Conservation (phyloP, 2,329 filamentous ascomycete genomes). For the Scytalidium lignicola region DNA sequence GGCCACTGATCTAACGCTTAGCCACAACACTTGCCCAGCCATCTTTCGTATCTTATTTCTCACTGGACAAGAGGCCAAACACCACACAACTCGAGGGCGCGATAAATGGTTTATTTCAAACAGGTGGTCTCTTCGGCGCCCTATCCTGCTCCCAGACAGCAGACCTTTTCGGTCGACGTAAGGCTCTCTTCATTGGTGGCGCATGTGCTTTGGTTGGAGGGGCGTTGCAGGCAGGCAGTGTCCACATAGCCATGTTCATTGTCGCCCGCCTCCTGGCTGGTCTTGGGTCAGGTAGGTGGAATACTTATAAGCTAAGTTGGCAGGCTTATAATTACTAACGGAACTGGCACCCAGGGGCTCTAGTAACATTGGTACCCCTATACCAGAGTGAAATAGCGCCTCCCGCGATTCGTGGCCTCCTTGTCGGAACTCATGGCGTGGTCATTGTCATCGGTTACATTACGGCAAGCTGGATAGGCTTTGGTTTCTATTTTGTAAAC, state of each 20-base stretch:
- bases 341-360: conserved; percentile 56
- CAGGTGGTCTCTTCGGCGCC: conserved; percentile 38
- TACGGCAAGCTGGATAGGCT: conserved; percentile 12
- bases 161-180: conserved; percentile 58
- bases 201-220: conserved; percentile 8
- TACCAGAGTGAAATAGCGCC: conserved; percentile 62
- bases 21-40: conserved; percentile 35
- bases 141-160: conserved; percentile 69
- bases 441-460: conserved; percentile 66
- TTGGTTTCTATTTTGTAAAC: conserved; percentile 22
- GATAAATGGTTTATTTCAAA: conserved; percentile 38
- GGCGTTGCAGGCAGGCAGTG: conserved; percentile 14
- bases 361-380: conserved; percentile 54
- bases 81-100: conserved; percentile 38
- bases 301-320: conserved; percentile 8
- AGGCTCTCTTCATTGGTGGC: conserved; percentile 9
- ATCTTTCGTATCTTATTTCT: conserved; percentile 2
- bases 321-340: conserved; percentile 17
- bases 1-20: too few species aligned
- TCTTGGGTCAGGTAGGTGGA: conserved; percentile 8
- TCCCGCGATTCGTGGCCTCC: conserved; percentile 66
- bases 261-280: conserved; percentile 11
- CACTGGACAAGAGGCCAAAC: conserved; percentile 11
- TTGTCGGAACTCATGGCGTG: conserved; percentile 40
- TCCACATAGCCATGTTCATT: conserved; percentile 11